phyloP scores from a whole-genome alignment of 2,329 filamentous ascomycete species.

The Truncatella angustata region DNA sequence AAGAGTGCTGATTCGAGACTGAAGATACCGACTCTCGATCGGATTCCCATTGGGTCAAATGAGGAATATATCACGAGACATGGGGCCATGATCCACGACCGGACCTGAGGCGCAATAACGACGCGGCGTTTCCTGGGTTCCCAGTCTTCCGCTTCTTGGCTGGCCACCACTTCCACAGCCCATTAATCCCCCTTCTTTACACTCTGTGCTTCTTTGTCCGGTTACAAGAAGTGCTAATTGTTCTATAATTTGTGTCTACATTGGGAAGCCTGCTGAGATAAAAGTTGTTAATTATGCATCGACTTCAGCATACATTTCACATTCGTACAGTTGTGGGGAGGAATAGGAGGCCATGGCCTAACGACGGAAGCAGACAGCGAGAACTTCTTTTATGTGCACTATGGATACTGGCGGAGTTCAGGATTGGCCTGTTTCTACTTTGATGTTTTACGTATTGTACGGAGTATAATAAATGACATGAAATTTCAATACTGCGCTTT shows the following conservation, averaged over 20 bases:
- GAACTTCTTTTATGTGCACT: background rate
- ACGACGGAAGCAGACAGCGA: background rate
- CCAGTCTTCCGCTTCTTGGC: no score
- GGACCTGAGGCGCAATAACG: background rate
- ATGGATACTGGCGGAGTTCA: conserved; percentile 4
- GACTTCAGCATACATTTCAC: background rate
- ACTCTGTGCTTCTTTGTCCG: background rate
- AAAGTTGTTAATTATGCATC: background rate
- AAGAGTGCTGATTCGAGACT: no score
- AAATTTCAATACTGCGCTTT: background rate
- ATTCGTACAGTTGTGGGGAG: background rate
- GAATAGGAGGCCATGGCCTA: background rate
- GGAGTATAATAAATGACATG: conserved; percentile 2
- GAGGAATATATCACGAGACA: background rate
- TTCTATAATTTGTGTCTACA: background rate
- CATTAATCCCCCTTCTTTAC: no score
- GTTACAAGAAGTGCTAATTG: background rate
- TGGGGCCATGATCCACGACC: background rate
- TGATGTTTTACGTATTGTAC: background rate
- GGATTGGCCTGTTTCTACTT: background rate
- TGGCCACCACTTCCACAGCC: no score
- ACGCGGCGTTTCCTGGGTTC: conserved; percentile 3
- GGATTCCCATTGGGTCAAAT: background rate
- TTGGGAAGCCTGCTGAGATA: background rate
- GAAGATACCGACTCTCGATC: no score